Base-by-base conservation (phyloP, 805 yeast species). In the Scheffersomyces ergatensis region DNA sequence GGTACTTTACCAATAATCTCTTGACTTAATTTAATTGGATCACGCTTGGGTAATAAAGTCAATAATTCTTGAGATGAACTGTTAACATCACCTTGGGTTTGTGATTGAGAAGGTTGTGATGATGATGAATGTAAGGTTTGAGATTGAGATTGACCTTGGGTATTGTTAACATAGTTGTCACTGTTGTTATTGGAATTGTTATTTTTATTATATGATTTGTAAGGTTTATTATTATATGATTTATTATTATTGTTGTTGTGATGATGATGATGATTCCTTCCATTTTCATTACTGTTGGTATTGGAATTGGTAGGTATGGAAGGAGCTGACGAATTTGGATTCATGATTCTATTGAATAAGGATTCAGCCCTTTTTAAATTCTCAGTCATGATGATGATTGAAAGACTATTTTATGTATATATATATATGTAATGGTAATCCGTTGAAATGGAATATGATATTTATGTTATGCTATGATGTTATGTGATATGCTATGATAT, bases 321-420 rank as follows among this genome's bases (percentile, higher is more conserved):
- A 8, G 27, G n/a, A n/a, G 31, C 23, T 5, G 24, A 3, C 25
- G 49, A 42, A 33, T 57, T 63, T 37, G 60, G 74, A 52, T 69
- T 70, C 72, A 70, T 69, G 48, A 70, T 70, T 47, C 76, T 53
- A 51, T 70, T 70, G 58, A 70, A 70, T 40, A 70, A 58, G 38
- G 72, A 66, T 50, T 70, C 76, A 32, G 76, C 76, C 51, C 74
- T 59, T 47, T 68, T 69, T 51, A 70, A 63, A 53, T 69, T 70
- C 42, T 70, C 76, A 13, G 74, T 66, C 76, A 70, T 70, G 46
- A 18, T 50, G 40, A 7, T 32, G 25, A n/a, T n/a, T n/a, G n/a
- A n/a, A n/a, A n/a, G n/a, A n/a, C n/a, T n/a, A n/a, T n/a, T n/a
- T n/a, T n/a, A n/a, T n/a, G n/a, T n/a, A n/a, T n/a, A n/a, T n/a